These are phyloP conservation scores for Calonectria pseudoreteaudii DNA, from an alignment of 2,329 filamentous ascomycete species.

Conservation along the genomic window DNA sequence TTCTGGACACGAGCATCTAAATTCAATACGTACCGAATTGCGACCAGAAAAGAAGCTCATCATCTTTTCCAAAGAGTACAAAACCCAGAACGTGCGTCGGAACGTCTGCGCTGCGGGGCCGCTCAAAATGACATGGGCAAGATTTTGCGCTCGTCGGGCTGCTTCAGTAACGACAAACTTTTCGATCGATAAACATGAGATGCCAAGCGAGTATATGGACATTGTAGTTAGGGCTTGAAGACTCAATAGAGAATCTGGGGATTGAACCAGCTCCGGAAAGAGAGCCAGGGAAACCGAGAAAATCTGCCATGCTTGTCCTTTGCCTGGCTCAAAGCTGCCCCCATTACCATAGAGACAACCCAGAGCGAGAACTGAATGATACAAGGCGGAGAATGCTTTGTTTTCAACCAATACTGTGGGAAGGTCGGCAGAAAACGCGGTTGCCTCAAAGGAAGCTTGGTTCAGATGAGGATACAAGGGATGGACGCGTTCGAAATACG, in stretches of 20 bases:
- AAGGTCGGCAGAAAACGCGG: background rate
- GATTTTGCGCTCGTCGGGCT: slow-evolving; percentile 31
- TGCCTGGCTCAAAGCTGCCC: slow-evolving; percentile 36
- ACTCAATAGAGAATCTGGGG: slow-evolving; percentile 20
- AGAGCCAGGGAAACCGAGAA: slow-evolving; percentile 31
- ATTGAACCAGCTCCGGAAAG: slow-evolving; percentile 20
- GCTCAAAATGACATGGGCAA: slow-evolving; percentile 22
- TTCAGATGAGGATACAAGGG: slow-evolving; percentile 35
- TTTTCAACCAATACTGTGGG: slow-evolving; percentile 7
- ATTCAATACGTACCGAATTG: slow-evolving; percentile 23
- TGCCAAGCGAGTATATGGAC: slow-evolving; percentile 21
- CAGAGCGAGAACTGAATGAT: slow-evolving; percentile 33
- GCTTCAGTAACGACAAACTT: slow-evolving; percentile 33
- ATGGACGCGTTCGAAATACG: slow-evolving; percentile 37
- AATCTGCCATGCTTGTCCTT: slow-evolving; percentile 34
- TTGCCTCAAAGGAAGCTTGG: slow-evolving; percentile 24
- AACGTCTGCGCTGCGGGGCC: slow-evolving; percentile 19
- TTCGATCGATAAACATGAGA: slow-evolving; percentile 34
- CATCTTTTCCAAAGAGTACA: slow-evolving; percentile 37
- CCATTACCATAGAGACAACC: slow-evolving; percentile 32
- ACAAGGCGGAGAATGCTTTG: slow-evolving; percentile 31
- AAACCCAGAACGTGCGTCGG: slow-evolving; percentile 31
- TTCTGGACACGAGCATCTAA: too few relatives aligned
- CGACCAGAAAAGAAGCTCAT: slow-evolving; percentile 39
- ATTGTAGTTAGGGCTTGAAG: slow-evolving; percentile 35